Percentiles rank a stretch among this genome's conserved stretches.
Conservation (phyloP, 176 grass and related monocot genomes). For the Saccharum officinarum region DNA sequence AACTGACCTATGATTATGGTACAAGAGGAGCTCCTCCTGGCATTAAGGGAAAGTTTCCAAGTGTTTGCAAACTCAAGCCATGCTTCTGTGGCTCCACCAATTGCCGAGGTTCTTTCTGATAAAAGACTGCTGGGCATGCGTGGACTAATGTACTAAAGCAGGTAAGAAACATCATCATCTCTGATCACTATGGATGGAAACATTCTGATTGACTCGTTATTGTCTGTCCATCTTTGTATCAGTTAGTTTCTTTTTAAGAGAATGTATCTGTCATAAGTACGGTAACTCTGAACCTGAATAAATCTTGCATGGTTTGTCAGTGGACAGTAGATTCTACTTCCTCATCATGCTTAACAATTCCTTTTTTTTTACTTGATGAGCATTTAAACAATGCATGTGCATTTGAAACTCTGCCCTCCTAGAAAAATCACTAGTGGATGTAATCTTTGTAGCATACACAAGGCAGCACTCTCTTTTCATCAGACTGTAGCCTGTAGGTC, state of each 20-base stretch:
- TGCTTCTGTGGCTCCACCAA: constrained; percentile 48
- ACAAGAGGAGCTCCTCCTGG: constrained; percentile 42
- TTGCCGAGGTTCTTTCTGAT: constrained; percentile 46
- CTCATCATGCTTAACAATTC: neutral
- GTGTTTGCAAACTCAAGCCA: constrained; percentile 32
- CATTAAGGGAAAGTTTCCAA: neutral
- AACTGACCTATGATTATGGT: constrained; percentile 73
- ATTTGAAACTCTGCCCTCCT: neutral
- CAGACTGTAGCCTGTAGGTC: neutral
- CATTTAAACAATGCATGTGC: neutral
- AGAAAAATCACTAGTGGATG: no score
- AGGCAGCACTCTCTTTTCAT: neutral
- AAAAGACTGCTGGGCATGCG: neutral
- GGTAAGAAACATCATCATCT: neutral
- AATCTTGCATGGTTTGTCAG: neutral
- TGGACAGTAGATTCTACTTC: neutral
- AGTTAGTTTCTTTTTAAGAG: neutral
- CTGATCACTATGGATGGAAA: neutral
- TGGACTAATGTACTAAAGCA: constrained; percentile 10
- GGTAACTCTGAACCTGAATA: neutral
- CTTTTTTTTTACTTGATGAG: neutral
- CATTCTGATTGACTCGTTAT: neutral
- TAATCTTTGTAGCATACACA: no score
- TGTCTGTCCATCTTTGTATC: neutral
- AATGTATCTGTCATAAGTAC: neutral